phyloP scores from a whole-genome alignment of 177 flowering plant species.

The Vitis hybrid region DNA sequence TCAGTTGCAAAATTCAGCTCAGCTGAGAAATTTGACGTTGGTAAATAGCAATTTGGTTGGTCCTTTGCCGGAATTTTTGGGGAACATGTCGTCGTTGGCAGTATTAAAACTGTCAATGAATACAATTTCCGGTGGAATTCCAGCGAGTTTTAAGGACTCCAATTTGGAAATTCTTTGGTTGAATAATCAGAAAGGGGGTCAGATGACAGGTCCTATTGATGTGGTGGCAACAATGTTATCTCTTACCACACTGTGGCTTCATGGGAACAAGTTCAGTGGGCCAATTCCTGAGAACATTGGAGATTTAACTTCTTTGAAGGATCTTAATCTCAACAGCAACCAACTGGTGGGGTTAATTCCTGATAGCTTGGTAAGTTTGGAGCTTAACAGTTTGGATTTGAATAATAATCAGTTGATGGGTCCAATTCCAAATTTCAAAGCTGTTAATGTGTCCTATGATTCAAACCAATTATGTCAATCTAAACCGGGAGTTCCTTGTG shows the following conservation, averaged over 20 bases:
- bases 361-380: slow-evolving; percentile 31
- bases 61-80: slow-evolving; percentile 39
- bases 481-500: slow-evolving; percentile 30
- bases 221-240: slow-evolving; percentile 34
- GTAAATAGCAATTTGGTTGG: slow-evolving; percentile 39
- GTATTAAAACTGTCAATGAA: slow-evolving; percentile 30
- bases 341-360: slow-evolving; percentile 41
- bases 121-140: slow-evolving; percentile 35
- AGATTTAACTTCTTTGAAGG: slow-evolving; percentile 28
- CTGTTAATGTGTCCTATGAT: slow-evolving; percentile 15
- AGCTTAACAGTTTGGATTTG: slow-evolving; percentile 34
- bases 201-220: slow-evolving; percentile 38
- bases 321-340: slow-evolving; percentile 40
- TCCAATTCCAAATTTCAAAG: slow-evolving; percentile 39
- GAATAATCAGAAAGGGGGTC: slow-evolving; percentile 35
- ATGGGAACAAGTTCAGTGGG: slow-evolving; percentile 46
- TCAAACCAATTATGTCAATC: slow-evolving; percentile 37
- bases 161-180: slow-evolving; percentile 36
- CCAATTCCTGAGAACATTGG: slow-evolving; percentile 41
- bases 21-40: slow-evolving; percentile 34
- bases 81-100: slow-evolving; percentile 25
- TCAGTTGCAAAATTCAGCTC: slow-evolving; percentile 26
- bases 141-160: slow-evolving; percentile 24
- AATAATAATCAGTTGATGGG: slow-evolving; percentile 46
- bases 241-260: slow-evolving; percentile 38